phyloP scores from a whole-genome alignment of 129 eudicot genomes.

The Helichrysum umbraculigerum region DNA sequence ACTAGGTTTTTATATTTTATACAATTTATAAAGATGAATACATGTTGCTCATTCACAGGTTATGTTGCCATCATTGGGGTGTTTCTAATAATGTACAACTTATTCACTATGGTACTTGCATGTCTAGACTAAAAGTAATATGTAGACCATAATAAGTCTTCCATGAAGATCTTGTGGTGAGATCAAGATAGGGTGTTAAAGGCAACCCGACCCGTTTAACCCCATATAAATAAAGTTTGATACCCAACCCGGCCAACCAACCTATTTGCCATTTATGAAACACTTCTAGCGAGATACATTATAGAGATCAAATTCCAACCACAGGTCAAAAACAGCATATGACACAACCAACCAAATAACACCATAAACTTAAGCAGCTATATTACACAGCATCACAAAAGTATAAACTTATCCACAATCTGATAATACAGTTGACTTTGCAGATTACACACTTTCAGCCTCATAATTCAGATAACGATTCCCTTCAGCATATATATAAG shows the following conservation, averaged over 20 bases:
- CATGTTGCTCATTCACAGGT: background rate
- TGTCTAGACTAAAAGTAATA: background rate
- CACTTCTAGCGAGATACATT: background rate
- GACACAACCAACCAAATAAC: background rate
- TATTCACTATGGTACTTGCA: background rate
- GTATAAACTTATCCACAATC: slow-evolving; percentile 18
- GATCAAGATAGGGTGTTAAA: background rate
- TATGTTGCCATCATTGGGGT: background rate
- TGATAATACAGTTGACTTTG: slow-evolving; percentile 20
- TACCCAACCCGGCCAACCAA: background rate
- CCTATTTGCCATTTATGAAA: background rate
- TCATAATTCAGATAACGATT: slow-evolving; percentile 9
- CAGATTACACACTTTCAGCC: slow-evolving; percentile 13
- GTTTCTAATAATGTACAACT: background rate
- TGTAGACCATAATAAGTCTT: background rate
- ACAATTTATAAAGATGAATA: background rate
- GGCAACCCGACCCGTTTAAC: background rate
- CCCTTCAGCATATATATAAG: background rate
- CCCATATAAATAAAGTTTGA: background rate
- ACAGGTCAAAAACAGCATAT: background rate
- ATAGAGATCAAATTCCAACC: background rate
- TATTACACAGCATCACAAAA: slow-evolving; percentile 29
- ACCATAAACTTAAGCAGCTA: slow-evolving; percentile 23
- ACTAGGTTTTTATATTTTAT: too few relatives aligned
- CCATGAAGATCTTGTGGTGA: background rate